phyloP scores from a whole-genome alignment of 2,329 filamentous ascomycete species.

The Colletotrichum incanum region DNA sequence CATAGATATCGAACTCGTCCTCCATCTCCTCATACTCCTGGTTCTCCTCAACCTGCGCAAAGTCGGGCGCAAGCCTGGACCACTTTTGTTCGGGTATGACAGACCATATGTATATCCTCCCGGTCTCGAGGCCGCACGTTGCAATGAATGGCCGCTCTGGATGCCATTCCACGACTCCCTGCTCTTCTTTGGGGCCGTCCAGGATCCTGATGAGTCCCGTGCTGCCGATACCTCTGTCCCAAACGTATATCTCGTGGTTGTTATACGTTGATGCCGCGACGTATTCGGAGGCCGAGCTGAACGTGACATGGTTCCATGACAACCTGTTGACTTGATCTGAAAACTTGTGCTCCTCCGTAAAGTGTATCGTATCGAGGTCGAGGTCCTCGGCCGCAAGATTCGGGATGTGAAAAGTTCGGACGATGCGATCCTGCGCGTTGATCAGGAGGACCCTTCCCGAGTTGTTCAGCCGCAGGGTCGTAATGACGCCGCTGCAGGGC shows the following conservation, averaged over 20 bases:
- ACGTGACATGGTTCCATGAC: slow-evolving; percentile 97
- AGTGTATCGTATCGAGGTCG: slow-evolving; percentile 87
- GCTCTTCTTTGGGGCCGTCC: slow-evolving; percentile 95
- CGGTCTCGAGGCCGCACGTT: slow-evolving; percentile 92
- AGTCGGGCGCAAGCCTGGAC: slow-evolving; percentile 97
- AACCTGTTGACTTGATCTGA: slow-evolving; percentile 96
- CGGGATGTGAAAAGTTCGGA: slow-evolving; percentile 91
- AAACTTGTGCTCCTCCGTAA: slow-evolving; percentile 97
- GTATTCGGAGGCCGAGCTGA: slow-evolving; percentile 94
- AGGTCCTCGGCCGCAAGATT: slow-evolving; percentile 79
- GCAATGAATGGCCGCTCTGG: slow-evolving; percentile 89
- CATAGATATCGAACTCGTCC: slow-evolving; percentile 98
- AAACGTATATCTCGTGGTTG: slow-evolving; percentile 98
- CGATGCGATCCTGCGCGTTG: slow-evolving; percentile 95
- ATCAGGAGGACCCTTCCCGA: slow-evolving; percentile 91
- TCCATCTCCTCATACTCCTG: slow-evolving; percentile 96
- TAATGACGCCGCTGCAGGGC: slow-evolving; percentile 89
- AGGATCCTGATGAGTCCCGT: slow-evolving; percentile 87
- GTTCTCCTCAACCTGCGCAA: slow-evolving; percentile 97
- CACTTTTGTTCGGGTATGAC: slow-evolving; percentile 96
- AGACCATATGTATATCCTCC: slow-evolving; percentile 95
- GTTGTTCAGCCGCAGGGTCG: slow-evolving; percentile 85
- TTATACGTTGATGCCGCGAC: slow-evolving; percentile 97
- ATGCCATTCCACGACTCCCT: slow-evolving; percentile 98
- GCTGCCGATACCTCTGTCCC: slow-evolving; percentile 94